Percentiles rank a stretch among this genome's conserved stretches.
These are phyloP conservation scores for Lagenidium giganteum DNA, from an alignment of 352 stramenopile species.

Conservation along the genomic window DNA sequence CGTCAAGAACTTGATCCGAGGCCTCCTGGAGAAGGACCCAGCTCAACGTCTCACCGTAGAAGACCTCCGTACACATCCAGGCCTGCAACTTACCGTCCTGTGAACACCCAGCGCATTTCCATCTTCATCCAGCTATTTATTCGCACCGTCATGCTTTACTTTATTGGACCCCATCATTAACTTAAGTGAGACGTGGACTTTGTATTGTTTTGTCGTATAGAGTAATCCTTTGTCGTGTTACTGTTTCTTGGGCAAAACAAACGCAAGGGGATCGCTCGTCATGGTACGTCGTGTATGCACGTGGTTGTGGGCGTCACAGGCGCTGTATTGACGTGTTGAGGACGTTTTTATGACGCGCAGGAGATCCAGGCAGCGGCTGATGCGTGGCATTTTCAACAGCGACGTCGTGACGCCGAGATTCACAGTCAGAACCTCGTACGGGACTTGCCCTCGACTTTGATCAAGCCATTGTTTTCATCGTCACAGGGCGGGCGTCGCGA, in stretches of 20 bases:
- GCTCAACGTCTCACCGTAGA: constrained; percentile 33
- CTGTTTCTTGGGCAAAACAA: too few relatives aligned
- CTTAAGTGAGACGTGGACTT: too few relatives aligned
- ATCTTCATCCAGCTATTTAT: constrained; percentile 1
- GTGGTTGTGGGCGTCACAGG: too few relatives aligned
- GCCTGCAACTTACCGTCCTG: constrained; percentile 1
- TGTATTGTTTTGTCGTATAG: background rate
- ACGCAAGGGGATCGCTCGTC: too few relatives aligned
- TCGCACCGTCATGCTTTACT: too few relatives aligned
- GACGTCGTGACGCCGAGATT: constrained; percentile 33
- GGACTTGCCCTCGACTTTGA: constrained; percentile 39
- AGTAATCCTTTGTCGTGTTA: too few relatives aligned
- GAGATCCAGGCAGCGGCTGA: constrained; percentile 38
- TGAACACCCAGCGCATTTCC: constrained; percentile 1
- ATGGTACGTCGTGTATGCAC: too few relatives aligned
- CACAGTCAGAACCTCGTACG: constrained; percentile 39
- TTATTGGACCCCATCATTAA: too few relatives aligned
- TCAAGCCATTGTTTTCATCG: constrained; percentile 10
- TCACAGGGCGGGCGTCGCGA: constrained; percentile 7
- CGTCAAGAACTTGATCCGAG: constrained; percentile 59
- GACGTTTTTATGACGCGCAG: constrained; percentile 13
- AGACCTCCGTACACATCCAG: constrained; percentile 41
- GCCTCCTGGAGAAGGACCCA: constrained; percentile 74
- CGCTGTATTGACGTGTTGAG: too few relatives aligned
- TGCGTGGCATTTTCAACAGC: constrained; percentile 40